Conservation (phyloP, 1,284 basidiomycete genomes). For the Retiboletus flavoniger region DNA sequence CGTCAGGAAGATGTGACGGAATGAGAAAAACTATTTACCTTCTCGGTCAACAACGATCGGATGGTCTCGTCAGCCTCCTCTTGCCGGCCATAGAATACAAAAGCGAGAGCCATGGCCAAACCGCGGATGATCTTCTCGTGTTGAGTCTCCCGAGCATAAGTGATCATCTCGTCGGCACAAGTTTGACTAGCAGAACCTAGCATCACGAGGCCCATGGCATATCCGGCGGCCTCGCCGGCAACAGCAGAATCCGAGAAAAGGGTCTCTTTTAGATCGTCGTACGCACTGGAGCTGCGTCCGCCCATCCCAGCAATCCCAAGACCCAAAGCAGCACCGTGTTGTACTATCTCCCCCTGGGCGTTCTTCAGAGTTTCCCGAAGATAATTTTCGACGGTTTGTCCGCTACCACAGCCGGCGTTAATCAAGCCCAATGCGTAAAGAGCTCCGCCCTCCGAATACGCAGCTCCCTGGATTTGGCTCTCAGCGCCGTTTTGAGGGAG, state of each 20-base stretch:
- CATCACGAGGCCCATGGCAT: slow-evolving; percentile 96
- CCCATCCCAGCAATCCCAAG: slow-evolving; percentile 93
- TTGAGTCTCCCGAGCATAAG: slow-evolving; percentile 92
- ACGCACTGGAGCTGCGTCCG: slow-evolving; percentile 82
- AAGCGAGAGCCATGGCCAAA: slow-evolving; percentile 85
- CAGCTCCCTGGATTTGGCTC: slow-evolving; percentile 69
- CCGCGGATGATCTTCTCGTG: slow-evolving; percentile 98
- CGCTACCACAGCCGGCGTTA: slow-evolving; percentile 83
- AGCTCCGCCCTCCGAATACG: slow-evolving; percentile 91
- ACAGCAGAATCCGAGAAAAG: slow-evolving; percentile 93
- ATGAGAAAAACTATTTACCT: slow-evolving; percentile 50
- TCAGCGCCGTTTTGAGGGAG: slow-evolving; percentile 75
- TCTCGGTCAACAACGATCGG: slow-evolving; percentile 75
- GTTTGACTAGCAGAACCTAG: slow-evolving; percentile 81
- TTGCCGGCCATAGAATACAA: slow-evolving; percentile 88
- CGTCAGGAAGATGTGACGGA: slow-evolving; percentile 5
- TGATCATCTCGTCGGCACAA: slow-evolving; percentile 88
- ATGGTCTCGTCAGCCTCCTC: slow-evolving; percentile 84
- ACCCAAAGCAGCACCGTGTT: slow-evolving; percentile 93
- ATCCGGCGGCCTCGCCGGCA: slow-evolving; percentile 91
- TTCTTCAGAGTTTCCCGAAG: slow-evolving; percentile 75
- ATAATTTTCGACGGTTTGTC: slow-evolving; percentile 67
- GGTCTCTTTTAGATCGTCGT: slow-evolving; percentile 85
- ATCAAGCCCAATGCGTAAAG: slow-evolving; percentile 94
- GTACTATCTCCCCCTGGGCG: slow-evolving; percentile 80